Evolutionary conservation across 148 eudicot species (phyloP), one percentile per base, ranked within the genome.

Genomic region (Mesembryanthemum crystallinum): DNA sequence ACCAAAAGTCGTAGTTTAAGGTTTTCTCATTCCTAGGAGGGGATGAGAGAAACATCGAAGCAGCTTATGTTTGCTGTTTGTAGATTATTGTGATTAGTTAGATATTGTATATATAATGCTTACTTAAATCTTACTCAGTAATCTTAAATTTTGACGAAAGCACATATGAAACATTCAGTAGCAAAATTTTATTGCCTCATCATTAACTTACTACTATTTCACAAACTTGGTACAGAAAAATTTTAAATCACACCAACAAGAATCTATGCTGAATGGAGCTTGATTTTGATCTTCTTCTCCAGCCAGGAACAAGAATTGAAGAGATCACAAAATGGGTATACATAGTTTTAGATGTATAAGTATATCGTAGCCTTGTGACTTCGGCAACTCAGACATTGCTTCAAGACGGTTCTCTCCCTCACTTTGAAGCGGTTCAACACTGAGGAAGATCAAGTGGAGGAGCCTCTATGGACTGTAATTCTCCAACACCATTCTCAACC

Each of bases 401-500:
- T 57, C n/a, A 21, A 57, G 8, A n/a, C 9, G 10, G 60, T 17
- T 21, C 58, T 52, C 58, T 52, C 58, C 49, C 49, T 45, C 18
- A 21, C 17, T 21, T 54, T 54, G 58, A 21, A 54, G 23, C 23
- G 7, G 18, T 10, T 57, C 61, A 57, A 23, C 61, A 57, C 27
- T 57, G 61, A 57, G 61, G 61, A 57, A 57, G 92, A 80, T 89
- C 92, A 0, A 83, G 43, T 58, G 92, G 92, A 69, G 88, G 92
- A 28, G 92, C 73, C 70, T 45, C 76, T 37, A 89, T 27, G n/a
- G 90, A 63, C 71, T 89, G 81, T 39, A 29, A 61, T 61, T 85
- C 76, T 39, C 88, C 86, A 12, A 45, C 78, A 59, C 94, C 94
- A 63, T 90, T 82, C 67, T 86, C 94, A 52, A 90, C 91, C 64